A percentile compares a stretch with the other conserved stretches of the same genome.
phyloP scores from a whole-genome alignment of 768 basidiomycete genomes.

The Gelatoporia subvermispora region DNA sequence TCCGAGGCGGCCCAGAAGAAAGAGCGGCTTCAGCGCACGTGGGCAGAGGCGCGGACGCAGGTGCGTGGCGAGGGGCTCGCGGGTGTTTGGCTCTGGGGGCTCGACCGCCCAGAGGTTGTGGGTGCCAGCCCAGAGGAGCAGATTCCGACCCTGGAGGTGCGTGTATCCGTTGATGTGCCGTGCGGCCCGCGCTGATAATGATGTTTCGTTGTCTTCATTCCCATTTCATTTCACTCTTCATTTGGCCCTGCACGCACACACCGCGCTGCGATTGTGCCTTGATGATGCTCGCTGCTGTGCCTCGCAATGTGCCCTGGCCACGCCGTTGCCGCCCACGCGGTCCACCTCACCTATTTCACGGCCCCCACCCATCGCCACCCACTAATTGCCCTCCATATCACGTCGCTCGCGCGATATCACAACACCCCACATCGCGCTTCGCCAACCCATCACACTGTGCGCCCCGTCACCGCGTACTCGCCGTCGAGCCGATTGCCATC shows the following conservation, averaged over 20 bases:
- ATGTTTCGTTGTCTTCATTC: background rate
- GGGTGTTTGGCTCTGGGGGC: constrained; percentile 54
- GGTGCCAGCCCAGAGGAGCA: constrained; percentile 7
- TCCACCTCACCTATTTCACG: too few relatives aligned
- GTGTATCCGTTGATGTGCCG: constrained; percentile 5
- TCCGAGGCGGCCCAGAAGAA: constrained; percentile 6
- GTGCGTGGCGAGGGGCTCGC: constrained; percentile 30
- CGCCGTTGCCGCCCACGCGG: too few relatives aligned
- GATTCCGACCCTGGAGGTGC: constrained; percentile 20
- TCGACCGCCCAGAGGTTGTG: constrained; percentile 22
- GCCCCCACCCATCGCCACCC: too few relatives aligned
- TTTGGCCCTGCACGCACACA: background rate
- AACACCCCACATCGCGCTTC: background rate
- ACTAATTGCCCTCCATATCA: background rate
- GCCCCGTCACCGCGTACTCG: too few relatives aligned
- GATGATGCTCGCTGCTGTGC: too few relatives aligned
- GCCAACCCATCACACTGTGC: too few relatives aligned
- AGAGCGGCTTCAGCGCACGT: constrained; percentile 24
- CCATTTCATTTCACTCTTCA: background rate
- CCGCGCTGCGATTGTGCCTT: background rate
- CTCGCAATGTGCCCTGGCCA: too few relatives aligned
- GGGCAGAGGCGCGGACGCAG: constrained; percentile 39
- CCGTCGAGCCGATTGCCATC: background rate
- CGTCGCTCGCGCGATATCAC: too few relatives aligned
- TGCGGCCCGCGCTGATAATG: background rate